A percentile compares a stretch with the other conserved stretches of the same genome.
Evolutionary conservation across 2,329 filamentous ascomycete species (phyloP).

Genomic region (Diaporthe sp.): DNA sequence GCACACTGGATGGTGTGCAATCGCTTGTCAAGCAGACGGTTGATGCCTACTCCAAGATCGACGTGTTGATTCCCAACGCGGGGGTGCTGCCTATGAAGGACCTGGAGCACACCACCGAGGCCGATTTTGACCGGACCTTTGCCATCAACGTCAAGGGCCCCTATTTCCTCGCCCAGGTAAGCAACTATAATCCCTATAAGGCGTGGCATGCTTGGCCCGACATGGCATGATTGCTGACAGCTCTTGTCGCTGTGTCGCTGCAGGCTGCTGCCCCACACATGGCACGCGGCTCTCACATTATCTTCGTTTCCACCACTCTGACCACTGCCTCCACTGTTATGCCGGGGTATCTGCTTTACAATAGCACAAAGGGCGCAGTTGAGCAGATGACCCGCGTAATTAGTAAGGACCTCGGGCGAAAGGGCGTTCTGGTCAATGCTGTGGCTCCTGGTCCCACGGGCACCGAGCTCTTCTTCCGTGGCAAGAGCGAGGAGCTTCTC

Average conservation of each 20-base stretch:
- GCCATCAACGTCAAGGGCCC: conserved; percentile 69
- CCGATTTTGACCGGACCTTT: conserved; percentile 59
- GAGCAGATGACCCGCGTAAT: conserved; percentile 68
- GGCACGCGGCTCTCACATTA: background rate
- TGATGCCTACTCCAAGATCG: conserved; percentile 60
- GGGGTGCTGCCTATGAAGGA: conserved; percentile 62
- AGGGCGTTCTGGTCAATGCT: conserved; percentile 55
- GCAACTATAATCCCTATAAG: conserved; percentile 41
- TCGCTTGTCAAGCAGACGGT: conserved; percentile 64
- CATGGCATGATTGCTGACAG: background rate
- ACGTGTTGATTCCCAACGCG: conserved; percentile 70
- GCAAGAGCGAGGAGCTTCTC: conserved; percentile 60
- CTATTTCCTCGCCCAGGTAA: conserved; percentile 64
- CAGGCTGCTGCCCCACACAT: conserved; percentile 50
- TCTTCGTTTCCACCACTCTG: conserved; percentile 54
- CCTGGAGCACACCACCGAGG: conserved; percentile 62
- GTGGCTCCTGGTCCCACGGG: conserved; percentile 53
- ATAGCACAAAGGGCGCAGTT: conserved; percentile 68
- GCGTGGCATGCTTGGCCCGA: background rate
- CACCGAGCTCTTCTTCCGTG: conserved; percentile 67
- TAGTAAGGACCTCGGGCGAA: conserved; percentile 66
- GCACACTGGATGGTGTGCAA: conserved; percentile 58
- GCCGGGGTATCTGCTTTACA: conserved; percentile 65
- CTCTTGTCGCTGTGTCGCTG: background rate
- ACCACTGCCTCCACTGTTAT: conserved; percentile 58